phyloP scores from a whole-genome alignment of 2,329 filamentous ascomycete genomes.

The Botrytis aclada region DNA sequence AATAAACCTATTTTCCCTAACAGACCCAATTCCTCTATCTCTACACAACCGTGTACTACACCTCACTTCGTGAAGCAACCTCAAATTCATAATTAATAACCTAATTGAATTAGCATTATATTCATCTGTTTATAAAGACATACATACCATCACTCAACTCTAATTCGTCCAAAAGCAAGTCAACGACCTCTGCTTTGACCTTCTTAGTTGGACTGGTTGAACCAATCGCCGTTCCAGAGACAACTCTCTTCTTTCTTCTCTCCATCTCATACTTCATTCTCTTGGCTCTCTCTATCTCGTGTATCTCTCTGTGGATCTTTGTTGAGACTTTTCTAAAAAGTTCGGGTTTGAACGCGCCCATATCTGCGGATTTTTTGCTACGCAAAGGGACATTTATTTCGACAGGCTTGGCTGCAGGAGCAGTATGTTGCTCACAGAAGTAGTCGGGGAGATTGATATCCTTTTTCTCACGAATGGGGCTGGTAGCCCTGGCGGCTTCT shows the following conservation, averaged over 20 bases:
- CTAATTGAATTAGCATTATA: neutral
- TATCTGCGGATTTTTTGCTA: neutral
- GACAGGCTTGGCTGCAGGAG: neutral
- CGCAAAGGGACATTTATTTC: neutral
- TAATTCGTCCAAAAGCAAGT: neutral
- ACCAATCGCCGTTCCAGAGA: neutral
- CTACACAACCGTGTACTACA: neutral
- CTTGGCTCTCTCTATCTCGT: neutral
- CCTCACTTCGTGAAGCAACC: neutral
- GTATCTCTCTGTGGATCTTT: neutral
- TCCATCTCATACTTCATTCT: neutral
- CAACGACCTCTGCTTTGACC: neutral
- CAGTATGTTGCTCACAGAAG: neutral
- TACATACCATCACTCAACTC: neutral
- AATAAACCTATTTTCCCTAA: neutral
- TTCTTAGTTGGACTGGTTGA: conserved; percentile 14
- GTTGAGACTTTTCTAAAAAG: neutral
- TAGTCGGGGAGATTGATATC: neutral
- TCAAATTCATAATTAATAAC: neutral
- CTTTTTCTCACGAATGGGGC: neutral
- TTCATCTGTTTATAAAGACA: neutral
- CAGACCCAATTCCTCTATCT: neutral
- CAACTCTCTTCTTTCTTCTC: conserved; percentile 2
- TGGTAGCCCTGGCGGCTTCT: neutral
- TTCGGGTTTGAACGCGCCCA: neutral